Evolutionary conservation across 257 asterid genomes (phyloP).

Genomic region (Voacanga thouarsii): DNA sequence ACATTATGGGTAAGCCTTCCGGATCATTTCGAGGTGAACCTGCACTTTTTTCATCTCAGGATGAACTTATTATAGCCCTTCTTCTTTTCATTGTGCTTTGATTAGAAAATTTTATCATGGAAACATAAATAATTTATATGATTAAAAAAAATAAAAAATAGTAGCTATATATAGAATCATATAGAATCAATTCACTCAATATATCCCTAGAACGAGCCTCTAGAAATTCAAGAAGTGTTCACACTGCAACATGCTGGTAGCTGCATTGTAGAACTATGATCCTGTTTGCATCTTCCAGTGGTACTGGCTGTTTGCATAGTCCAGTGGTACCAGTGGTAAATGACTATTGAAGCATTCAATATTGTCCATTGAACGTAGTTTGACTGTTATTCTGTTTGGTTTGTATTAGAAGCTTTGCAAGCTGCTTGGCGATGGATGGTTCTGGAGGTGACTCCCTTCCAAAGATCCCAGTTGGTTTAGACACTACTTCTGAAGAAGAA

Average conservation of each 20-base stretch:
- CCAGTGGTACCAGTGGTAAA: neutral
- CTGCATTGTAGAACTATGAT: neutral
- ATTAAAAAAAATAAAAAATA: no score
- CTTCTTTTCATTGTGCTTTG: neutral
- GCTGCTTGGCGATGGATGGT: conserved; percentile 35
- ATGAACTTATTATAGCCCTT: neutral
- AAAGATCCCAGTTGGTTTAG: conserved; percentile 35
- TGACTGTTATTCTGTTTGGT: conserved; percentile 2
- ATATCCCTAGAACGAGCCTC: neutral
- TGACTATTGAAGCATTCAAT: neutral
- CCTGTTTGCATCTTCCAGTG: neutral
- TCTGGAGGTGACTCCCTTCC: conserved; percentile 33
- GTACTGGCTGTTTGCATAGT: neutral
- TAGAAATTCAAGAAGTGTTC: no score
- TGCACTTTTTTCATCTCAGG: neutral
- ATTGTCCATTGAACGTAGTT: conserved; percentile 4
- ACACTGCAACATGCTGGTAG: neutral
- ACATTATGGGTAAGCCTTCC: neutral
- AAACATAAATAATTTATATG: neutral
- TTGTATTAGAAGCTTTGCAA: conserved; percentile 5
- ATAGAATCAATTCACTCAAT: neutral
- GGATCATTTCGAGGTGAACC: neutral
- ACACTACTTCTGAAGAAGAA: conserved; percentile 52
- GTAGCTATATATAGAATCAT: no score
- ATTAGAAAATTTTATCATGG: neutral